These are phyloP conservation scores for Coix lacrymajobi DNA, from an alignment of 176 grass and related monocot genomes.

Conservation along the genomic window DNA sequence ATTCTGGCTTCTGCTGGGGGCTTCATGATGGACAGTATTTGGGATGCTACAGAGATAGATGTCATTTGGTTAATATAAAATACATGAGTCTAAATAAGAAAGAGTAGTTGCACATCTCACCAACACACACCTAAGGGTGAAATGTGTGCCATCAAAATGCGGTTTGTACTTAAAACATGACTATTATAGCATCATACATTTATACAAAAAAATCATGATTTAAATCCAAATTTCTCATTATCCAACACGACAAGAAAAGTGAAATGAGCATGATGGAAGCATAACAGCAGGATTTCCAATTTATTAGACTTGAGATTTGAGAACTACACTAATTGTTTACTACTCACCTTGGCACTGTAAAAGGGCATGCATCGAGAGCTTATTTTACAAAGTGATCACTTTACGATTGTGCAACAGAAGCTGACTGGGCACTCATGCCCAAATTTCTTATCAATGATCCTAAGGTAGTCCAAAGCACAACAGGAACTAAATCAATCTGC, in stretches of 20 bases:
- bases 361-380: neutral
- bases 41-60: constrained; percentile 43
- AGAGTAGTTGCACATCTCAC: neutral
- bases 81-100: neutral
- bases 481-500: neutral
- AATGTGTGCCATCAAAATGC: neutral
- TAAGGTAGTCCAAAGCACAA: neutral
- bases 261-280: neutral
- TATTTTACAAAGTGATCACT: neutral
- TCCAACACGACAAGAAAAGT: neutral
- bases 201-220: neutral
- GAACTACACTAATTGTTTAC: constrained; percentile 4
- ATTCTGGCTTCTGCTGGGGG: constrained; percentile 14
- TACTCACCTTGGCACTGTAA: neutral
- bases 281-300: neutral
- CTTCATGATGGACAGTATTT: constrained; percentile 58
- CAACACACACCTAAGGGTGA: neutral
- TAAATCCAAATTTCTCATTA: neutral
- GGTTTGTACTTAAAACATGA: neutral
- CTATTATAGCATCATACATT: neutral
- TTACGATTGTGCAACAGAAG: neutral
- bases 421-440: neutral
- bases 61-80: neutral
- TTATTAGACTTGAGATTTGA: neutral
- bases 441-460: constrained; percentile 2